Base-by-base conservation (phyloP, 768 basidiomycete species). In the Naganishia randhawae region DNA sequence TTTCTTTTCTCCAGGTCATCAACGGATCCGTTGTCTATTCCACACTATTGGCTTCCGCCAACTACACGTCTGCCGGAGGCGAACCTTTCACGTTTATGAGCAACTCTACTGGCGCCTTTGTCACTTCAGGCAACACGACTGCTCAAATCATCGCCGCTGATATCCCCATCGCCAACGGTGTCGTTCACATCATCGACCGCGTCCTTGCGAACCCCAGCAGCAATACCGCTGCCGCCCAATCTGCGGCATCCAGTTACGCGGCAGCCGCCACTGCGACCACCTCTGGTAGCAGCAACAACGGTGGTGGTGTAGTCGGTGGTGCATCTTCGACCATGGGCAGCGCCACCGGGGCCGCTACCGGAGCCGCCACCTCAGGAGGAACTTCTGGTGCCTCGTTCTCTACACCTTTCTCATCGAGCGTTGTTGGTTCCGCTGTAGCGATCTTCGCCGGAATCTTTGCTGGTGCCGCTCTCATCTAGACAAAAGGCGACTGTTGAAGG, bases 21-120 rank as follows among this genome's bases (percentile, higher is more conserved):
- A 89, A 89, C 77, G 88, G 86, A 29, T 84, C 88, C 0, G 83
- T 86, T 0, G 77, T 85, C 13, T 90, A 90, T 80, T 87, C 87
- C 0, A 82, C 86, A 1, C 68, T 79, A 13, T 76, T 89, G 41
- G 63, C 74, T 6, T 39, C 27, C 35, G 71, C 79, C n/a, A 83
- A 81, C 69, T 80, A 80, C 65, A 84, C 83, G 17, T 86, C 87
- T 0, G 85, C 86, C 1, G 85, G 81, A 0, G 89, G 89, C 25
- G 81, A 87, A 73, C 70, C 81, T 0, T 81, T 86, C 74, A 80
- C 74, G 0, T 85, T 87, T 76, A 73, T 73, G 11, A 76, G 82
- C 63, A 90, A 90, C 77, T 78, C 80, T 0, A 84, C 85, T 4
- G 88, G 89, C 1, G 75, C 81, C 0, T 89, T 81, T 75, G 84